Percentiles rank a stretch among this genome's conserved stretches.
phyloP scores from a whole-genome alignment of 1,284 basidiomycete species.

The Naganishia sp. region DNA sequence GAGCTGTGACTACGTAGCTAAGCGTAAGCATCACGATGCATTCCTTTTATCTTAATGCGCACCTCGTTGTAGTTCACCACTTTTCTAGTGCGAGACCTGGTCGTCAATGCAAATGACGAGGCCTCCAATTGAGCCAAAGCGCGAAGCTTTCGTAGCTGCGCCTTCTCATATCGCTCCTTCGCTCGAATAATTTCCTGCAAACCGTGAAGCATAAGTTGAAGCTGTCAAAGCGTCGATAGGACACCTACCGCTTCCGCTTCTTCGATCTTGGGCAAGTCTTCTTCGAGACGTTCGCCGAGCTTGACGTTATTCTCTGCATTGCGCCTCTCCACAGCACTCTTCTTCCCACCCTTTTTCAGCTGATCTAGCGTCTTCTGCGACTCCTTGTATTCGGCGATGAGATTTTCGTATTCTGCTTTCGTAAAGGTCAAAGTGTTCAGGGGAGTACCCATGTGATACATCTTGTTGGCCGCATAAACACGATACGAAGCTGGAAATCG shows the following conservation, averaged over 20 bases:
- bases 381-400: constrained; percentile 28
- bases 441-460: constrained; percentile 27
- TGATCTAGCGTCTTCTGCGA: constrained; percentile 8
- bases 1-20: neutral
- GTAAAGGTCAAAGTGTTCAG: constrained; percentile 17
- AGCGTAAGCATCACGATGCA: neutral
- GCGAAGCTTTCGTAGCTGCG: constrained; percentile 19
- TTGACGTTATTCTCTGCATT: constrained; percentile 25
- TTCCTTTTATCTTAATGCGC: neutral
- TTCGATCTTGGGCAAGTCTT: constrained; percentile 23
- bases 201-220: neutral
- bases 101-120: constrained; percentile 18
- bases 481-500: constrained; percentile 12
- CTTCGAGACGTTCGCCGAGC: constrained; percentile 23
- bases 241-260: constrained; percentile 19
- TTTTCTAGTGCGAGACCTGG: constrained; percentile 17
- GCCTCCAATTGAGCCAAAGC: constrained; percentile 22
- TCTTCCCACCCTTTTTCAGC: constrained; percentile 18
- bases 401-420: constrained; percentile 27
- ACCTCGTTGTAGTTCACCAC: constrained; percentile 26
- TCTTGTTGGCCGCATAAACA: constrained; percentile 19
- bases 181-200: constrained; percentile 19
- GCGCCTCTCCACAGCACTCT: constrained; percentile 6
- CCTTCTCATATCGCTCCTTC: constrained; percentile 23
- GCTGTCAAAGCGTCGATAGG: neutral